Evolutionary conservation across 331 rosid genomes (phyloP).

Genomic region (Malus hybrid): DNA sequence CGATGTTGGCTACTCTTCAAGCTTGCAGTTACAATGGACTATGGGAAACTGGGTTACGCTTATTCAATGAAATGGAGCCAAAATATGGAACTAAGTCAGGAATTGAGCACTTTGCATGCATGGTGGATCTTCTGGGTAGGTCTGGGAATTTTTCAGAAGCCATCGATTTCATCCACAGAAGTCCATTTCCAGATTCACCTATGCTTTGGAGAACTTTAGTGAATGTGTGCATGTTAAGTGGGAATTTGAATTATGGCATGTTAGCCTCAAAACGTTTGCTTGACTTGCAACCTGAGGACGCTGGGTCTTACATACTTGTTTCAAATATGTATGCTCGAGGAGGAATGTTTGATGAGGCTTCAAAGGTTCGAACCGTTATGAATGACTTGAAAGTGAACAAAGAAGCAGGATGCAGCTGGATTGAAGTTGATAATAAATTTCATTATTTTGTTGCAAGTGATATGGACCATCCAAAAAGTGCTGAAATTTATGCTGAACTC

Average conservation of each 20-base stretch:
- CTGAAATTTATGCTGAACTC: constrained; percentile 35
- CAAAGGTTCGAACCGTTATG: constrained; percentile 41
- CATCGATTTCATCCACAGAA: constrained; percentile 16
- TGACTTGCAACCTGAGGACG: constrained; percentile 41
- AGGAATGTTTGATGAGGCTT: constrained; percentile 41
- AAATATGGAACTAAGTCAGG: constrained; percentile 30
- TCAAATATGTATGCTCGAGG: constrained; percentile 41
- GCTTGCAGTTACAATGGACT: constrained; percentile 42
- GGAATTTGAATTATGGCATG: constrained; percentile 32
- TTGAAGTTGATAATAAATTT: constrained; percentile 32
- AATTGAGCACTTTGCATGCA: constrained; percentile 42
- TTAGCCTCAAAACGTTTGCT: constrained; percentile 36
- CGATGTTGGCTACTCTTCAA: constrained; percentile 40
- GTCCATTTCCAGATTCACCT: constrained; percentile 30
- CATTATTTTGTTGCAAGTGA: constrained; percentile 49
- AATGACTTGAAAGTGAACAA: constrained; percentile 36
- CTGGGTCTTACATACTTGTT: constrained; percentile 39
- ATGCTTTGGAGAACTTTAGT: constrained; percentile 51
- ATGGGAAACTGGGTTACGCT: constrained; percentile 30
- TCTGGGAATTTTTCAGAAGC: constrained; percentile 26
- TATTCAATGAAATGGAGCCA: constrained; percentile 37
- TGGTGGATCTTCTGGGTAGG: constrained; percentile 40
- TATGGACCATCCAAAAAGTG: constrained; percentile 29
- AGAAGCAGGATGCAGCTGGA: constrained; percentile 50
- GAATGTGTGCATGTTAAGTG: constrained; percentile 28